phyloP scores from a whole-genome alignment of 331 rosid genomes.

The Malus hybrid region DNA sequence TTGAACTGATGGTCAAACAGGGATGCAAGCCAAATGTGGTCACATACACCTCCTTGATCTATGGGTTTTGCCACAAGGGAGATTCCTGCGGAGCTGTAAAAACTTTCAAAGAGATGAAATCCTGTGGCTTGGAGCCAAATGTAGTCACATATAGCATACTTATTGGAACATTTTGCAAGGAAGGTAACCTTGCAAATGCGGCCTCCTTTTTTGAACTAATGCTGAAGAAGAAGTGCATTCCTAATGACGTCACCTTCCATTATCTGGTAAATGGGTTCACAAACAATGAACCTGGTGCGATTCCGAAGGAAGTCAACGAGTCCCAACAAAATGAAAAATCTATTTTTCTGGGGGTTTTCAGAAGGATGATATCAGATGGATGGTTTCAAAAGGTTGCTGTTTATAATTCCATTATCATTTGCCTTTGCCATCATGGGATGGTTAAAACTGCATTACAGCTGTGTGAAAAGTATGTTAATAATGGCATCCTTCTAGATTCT shows the following conservation, averaged over 20 bases:
- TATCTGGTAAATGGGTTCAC: slow-evolving; percentile 66
- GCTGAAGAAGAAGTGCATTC: slow-evolving; percentile 56
- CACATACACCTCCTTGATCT: slow-evolving; percentile 65
- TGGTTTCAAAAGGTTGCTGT: slow-evolving; percentile 45
- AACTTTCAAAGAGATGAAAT: slow-evolving; percentile 49
- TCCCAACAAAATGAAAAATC: slow-evolving; percentile 22
- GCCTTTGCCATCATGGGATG: slow-evolving; percentile 68
- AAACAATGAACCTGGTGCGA: slow-evolving; percentile 18
- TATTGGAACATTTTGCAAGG: slow-evolving; percentile 63
- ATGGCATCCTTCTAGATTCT: slow-evolving; percentile 42
- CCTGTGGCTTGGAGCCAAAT: slow-evolving; percentile 61
- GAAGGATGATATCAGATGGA: slow-evolving; percentile 59
- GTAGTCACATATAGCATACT: slow-evolving; percentile 69
- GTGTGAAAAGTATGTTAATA: slow-evolving; percentile 43
- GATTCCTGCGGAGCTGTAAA: slow-evolving; percentile 51
- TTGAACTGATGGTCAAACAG: slow-evolving; percentile 60
- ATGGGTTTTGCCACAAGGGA: slow-evolving; percentile 59
- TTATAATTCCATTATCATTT: slow-evolving; percentile 57
- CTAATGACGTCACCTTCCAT: slow-evolving; percentile 65
- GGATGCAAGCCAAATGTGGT: slow-evolving; percentile 65
- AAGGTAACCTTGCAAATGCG: slow-evolving; percentile 51
- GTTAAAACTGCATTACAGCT: slow-evolving; percentile 55
- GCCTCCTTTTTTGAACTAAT: slow-evolving; percentile 63
- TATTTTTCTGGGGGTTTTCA: slow-evolving; percentile 47
- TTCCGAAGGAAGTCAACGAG: slow-evolving; percentile 12